phyloP scores from a whole-genome alignment of 495 filamentous ascomycete genomes.

The Xylaria flabelliformis region DNA sequence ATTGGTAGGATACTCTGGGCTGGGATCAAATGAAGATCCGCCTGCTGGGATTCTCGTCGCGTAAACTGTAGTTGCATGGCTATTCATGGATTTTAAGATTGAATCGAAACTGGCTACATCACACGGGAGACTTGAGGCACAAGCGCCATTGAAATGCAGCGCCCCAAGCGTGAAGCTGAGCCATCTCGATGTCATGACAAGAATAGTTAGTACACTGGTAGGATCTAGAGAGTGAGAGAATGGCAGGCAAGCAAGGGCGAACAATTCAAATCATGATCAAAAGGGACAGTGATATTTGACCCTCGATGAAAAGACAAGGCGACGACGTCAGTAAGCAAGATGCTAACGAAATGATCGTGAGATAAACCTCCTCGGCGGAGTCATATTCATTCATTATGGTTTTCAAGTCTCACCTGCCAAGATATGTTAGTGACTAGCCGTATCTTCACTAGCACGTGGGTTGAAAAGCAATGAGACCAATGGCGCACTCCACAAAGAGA shows the following conservation, averaged over 20 bases:
- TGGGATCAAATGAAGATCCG: slow-evolving; percentile 16
- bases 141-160: neutral
- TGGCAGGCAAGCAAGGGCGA: neutral
- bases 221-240: neutral
- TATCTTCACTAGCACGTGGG: slow-evolving; percentile 1
- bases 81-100: neutral
- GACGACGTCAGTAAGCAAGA: neutral
- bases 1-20: slow-evolving; percentile 28
- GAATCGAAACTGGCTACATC: neutral
- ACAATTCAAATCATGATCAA: neutral
- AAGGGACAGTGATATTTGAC: neutral
- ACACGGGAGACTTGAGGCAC: slow-evolving; percentile 6
- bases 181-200: slow-evolving; percentile 1
- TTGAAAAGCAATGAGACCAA: neutral
- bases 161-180: neutral
- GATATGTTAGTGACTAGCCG: neutral
- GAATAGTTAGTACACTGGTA: neutral
- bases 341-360: neutral
- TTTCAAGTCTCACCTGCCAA: neutral
- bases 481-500: neutral
- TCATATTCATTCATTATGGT: neutral
- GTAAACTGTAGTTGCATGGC: neutral
- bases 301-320: neutral
- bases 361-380: neutral
- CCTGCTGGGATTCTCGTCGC: neutral